A percentile compares a stretch with the other conserved stretches of the same genome.
Conservation (phyloP, 768 basidiomycete genomes). For the Amanita thiersii region DNA sequence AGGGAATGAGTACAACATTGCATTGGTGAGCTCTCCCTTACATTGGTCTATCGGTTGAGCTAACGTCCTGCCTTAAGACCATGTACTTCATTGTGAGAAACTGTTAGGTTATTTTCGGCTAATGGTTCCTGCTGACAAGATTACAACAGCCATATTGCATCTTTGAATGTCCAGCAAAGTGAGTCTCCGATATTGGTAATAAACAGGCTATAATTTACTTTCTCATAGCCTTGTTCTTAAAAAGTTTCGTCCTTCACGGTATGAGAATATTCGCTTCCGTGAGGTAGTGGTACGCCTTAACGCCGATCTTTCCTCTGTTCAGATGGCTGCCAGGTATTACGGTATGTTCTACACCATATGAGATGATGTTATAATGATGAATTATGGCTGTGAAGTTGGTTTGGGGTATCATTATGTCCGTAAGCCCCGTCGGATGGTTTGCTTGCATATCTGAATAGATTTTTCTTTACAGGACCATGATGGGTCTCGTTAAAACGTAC, state of each 20-base stretch:
- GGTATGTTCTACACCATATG: constrained; percentile 22
- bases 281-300: background rate
- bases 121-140: constrained; percentile 1
- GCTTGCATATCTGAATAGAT: background rate
- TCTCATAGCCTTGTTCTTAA: constrained; percentile 44
- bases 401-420: constrained; percentile 62
- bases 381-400: constrained; percentile 28
- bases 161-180: constrained; percentile 71
- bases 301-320: constrained; percentile 2
- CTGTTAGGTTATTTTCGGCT: background rate
- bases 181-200: constrained; percentile 9
- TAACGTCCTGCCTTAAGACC: constrained; percentile 30
- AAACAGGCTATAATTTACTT: constrained; percentile 10
- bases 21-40: constrained; percentile 34
- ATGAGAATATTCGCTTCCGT: constrained; percentile 8
- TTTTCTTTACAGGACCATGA: constrained; percentile 36
- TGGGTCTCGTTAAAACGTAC: constrained; percentile 66
- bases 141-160: constrained; percentile 42
- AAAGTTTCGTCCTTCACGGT: constrained; percentile 57
- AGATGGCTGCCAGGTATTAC: constrained; percentile 65
- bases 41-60: background rate
- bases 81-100: constrained; percentile 60
- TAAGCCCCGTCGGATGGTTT: background rate
- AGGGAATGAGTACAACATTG: constrained; percentile 58
- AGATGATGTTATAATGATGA: constrained; percentile 3